A percentile compares a stretch with the other conserved stretches of the same genome.
Conservation (phyloP, 2,329 filamentous ascomycete species). For the Coniochaeta sp. region DNA sequence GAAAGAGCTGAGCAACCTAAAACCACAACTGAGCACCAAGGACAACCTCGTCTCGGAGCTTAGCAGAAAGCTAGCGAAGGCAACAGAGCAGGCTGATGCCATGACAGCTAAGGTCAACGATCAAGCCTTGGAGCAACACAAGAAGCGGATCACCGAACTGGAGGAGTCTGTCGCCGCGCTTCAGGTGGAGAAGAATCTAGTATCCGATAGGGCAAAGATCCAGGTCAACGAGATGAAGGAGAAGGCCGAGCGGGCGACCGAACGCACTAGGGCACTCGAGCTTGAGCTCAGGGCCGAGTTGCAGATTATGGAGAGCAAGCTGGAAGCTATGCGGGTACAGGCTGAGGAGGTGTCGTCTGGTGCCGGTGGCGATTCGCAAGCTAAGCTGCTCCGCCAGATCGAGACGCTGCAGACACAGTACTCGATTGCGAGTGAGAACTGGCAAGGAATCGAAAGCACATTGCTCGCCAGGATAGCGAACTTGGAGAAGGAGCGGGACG, state of each 20-base stretch:
- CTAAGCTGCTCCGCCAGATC: constrained; percentile 85
- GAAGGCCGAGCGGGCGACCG: constrained; percentile 64
- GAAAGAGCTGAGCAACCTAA: constrained; percentile 45
- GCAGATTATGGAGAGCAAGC: constrained; percentile 74
- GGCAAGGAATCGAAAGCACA: constrained; percentile 91
- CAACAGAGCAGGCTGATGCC: constrained; percentile 58
- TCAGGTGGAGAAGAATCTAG: constrained; percentile 70
- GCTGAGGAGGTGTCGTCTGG: constrained; percentile 88
- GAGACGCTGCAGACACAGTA: constrained; percentile 96
- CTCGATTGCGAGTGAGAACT: constrained; percentile 88
- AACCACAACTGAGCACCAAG: constrained; percentile 55
- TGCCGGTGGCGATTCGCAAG: constrained; percentile 72
- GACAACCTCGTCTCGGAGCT: constrained; percentile 61
- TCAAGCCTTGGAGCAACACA: constrained; percentile 61
- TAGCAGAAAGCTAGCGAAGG: constrained; percentile 61
- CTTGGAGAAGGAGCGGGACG: constrained; percentile 87
- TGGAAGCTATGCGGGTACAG: constrained; percentile 77
- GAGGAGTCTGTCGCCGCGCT: constrained; percentile 57
- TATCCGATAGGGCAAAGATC: constrained; percentile 56
- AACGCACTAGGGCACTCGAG: constrained; percentile 62
- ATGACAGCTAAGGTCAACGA: constrained; percentile 60
- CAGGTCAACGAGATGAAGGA: constrained; percentile 68
- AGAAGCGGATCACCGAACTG: constrained; percentile 42
- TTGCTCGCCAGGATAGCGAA: constrained; percentile 68
- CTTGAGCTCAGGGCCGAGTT: constrained; percentile 74